phyloP scores from a whole-genome alignment of 2,329 filamentous ascomycete genomes.

The Epichloe sibirici region DNA sequence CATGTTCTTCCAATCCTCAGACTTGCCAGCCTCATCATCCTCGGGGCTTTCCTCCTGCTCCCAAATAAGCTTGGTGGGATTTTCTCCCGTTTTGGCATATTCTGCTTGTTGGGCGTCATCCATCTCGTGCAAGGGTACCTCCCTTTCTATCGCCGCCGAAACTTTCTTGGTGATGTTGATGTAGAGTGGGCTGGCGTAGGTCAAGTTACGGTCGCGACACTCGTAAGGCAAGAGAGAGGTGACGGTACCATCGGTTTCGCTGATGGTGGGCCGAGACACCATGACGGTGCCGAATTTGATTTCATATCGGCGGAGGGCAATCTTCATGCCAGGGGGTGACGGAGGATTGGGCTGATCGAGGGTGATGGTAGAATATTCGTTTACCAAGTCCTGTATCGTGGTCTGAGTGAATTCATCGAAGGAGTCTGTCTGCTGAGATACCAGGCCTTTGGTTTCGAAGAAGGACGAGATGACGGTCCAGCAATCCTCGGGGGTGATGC shows the following conservation, averaged over 20 bases:
- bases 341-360: constrained; percentile 84
- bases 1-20: constrained; percentile 49
- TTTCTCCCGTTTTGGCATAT: constrained; percentile 40
- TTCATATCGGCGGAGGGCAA: constrained; percentile 84
- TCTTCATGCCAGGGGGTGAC: constrained; percentile 60
- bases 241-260: constrained; percentile 83
- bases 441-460: constrained; percentile 90
- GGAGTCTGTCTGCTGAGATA: constrained; percentile 94
- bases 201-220: constrained; percentile 87
- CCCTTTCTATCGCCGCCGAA: constrained; percentile 67
- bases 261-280: constrained; percentile 80
- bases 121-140: constrained; percentile 53
- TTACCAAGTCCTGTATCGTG: constrained; percentile 88
- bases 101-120: constrained; percentile 51
- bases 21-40: constrained; percentile 38
- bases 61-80: constrained; percentile 47
- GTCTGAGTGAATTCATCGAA: constrained; percentile 95
- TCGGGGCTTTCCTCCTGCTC: constrained; percentile 45
- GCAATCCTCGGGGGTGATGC: constrained; percentile 92
- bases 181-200: constrained; percentile 86
- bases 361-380: constrained; percentile 83
- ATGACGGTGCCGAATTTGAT: constrained; percentile 88
- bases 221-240: constrained; percentile 85
- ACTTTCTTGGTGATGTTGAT: constrained; percentile 79
- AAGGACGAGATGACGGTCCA: constrained; percentile 97